A percentile compares a stretch with the other conserved stretches of the same genome.
These are phyloP conservation scores for Dillenia suffruticosa DNA, from an alignment of 164 flowering plant species.

Conservation along the genomic window DNA sequence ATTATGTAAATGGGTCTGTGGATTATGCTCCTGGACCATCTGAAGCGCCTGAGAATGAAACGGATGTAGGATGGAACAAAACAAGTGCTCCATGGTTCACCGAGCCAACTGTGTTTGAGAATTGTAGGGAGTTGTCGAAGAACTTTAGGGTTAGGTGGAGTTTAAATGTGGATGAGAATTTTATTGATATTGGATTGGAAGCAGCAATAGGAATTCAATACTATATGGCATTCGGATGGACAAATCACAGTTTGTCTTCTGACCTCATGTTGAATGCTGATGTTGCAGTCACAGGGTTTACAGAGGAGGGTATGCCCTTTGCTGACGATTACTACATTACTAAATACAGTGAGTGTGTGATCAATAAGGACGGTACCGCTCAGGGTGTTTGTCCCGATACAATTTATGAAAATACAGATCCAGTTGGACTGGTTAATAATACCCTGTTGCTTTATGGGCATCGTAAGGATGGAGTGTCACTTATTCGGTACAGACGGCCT, in stretches of 20 bases:
- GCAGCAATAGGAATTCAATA: conserved; percentile 51
- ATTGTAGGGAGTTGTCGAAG: conserved; percentile 59
- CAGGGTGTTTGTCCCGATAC: conserved; percentile 92
- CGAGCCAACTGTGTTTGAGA: conserved; percentile 78
- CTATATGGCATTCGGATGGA: conserved; percentile 98
- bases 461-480: conserved; percentile 85
- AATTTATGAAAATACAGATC: conserved; percentile 50
- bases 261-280: conserved; percentile 70
- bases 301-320: conserved; percentile 76
- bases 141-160: conserved; percentile 80
- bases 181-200: conserved; percentile 82
- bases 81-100: conserved; percentile 4
- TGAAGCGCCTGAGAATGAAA: conserved; percentile 17
- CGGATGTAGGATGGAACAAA: background rate
- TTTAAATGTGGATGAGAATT: conserved; percentile 30
- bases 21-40: conserved; percentile 16
- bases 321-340: conserved; percentile 85
- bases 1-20: conserved; percentile 6
- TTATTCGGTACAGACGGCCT: conserved; percentile 64
- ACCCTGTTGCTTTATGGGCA: conserved; percentile 80
- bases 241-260: conserved; percentile 38
- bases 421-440: conserved; percentile 52
- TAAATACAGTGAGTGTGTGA: conserved; percentile 66
- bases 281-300: conserved; percentile 78
- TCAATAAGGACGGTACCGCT: conserved; percentile 53